phyloP scores from a whole-genome alignment of 192 early-diverging fungal species.

The Rhizophagus prolifer region DNA sequence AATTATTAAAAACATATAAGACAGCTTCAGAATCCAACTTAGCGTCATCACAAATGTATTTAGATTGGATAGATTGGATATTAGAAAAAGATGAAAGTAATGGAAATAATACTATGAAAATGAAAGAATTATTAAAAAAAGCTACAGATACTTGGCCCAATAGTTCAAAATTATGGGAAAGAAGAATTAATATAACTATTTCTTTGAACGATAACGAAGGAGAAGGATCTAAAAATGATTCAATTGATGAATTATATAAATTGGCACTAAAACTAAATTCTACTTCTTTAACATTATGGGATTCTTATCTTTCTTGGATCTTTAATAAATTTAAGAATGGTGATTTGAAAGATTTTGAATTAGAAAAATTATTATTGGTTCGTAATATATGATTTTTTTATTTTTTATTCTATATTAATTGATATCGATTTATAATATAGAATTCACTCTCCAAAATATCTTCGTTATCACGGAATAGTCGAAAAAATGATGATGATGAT shows the following conservation, averaged over 20 bases:
- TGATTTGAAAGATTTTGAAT: neutral
- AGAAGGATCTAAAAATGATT: neutral
- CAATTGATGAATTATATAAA: neutral
- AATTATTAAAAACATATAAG: conserved; percentile 7
- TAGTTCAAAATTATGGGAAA: conserved; percentile 14
- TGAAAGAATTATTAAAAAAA: neutral
- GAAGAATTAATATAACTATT: neutral
- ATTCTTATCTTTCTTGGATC: conserved; percentile 15
- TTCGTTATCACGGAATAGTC: neutral
- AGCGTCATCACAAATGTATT: conserved; percentile 13
- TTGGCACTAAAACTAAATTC: conserved; percentile 9
- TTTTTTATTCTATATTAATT: neutral
- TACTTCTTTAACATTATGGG: neutral
- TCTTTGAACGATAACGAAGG: neutral
- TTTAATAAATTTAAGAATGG: neutral
- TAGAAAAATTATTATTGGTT: conserved; percentile 24
- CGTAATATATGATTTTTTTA: neutral
- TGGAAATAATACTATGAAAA: too few species aligned
- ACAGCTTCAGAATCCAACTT: neutral
- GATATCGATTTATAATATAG: neutral
- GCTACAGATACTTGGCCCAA: conserved; percentile 12
- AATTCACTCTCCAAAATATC: conserved; percentile 5
- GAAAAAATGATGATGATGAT: neutral
- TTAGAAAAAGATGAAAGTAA: neutral
- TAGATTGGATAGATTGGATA: conserved; percentile 13